Percentiles rank a stretch among this genome's conserved stretches.
Conservation (phyloP, 2,329 filamentous ascomycete genomes). For the Cladosporium cucumerinum region DNA sequence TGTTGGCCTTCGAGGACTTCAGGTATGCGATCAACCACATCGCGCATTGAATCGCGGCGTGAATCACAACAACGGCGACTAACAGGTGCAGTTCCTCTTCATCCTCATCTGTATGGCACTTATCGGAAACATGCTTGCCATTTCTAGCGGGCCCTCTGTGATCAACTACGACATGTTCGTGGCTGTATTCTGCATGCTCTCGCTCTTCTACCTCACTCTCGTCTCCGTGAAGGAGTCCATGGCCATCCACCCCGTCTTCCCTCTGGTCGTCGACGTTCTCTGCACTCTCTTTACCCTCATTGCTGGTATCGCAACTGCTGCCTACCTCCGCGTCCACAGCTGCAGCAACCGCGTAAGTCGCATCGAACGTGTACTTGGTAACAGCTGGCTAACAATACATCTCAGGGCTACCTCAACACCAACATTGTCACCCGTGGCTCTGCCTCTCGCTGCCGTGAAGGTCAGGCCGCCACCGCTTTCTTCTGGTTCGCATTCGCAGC, state of each 20-base stretch:
- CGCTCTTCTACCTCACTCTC: conserved; percentile 60
- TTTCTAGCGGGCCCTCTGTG: conserved; percentile 43
- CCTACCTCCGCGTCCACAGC: conserved; percentile 65
- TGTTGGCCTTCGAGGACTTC: conserved; percentile 28
- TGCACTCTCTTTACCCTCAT: conserved; percentile 68
- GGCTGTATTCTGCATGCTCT: conserved; percentile 62
- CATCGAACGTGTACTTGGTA: conserved; percentile 17
- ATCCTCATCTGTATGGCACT: conserved; percentile 59
- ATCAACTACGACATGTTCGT: conserved; percentile 68
- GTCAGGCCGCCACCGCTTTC: conserved; percentile 72
- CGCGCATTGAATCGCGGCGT: background rate
- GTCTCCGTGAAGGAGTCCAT: conserved; percentile 54
- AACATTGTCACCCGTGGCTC: conserved; percentile 48
- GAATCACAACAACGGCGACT: background rate
- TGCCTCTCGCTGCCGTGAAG: conserved; percentile 67
- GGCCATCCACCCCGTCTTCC: conserved; percentile 49
- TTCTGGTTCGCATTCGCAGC: conserved; percentile 73
- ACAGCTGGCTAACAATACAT: conserved; percentile 13
- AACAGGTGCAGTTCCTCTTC: conserved; percentile 52
- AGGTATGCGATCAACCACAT: conserved; percentile 21
- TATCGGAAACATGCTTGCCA: conserved; percentile 61
- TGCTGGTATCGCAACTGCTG: conserved; percentile 65
- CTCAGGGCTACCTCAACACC: conserved; percentile 37
- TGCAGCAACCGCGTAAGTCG: conserved; percentile 59
- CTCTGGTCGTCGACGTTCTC: conserved; percentile 56